Evolutionary conservation across 2,329 filamentous ascomycete species (phyloP).

Genomic region (Colletotrichum gloeosporioides): DNA sequence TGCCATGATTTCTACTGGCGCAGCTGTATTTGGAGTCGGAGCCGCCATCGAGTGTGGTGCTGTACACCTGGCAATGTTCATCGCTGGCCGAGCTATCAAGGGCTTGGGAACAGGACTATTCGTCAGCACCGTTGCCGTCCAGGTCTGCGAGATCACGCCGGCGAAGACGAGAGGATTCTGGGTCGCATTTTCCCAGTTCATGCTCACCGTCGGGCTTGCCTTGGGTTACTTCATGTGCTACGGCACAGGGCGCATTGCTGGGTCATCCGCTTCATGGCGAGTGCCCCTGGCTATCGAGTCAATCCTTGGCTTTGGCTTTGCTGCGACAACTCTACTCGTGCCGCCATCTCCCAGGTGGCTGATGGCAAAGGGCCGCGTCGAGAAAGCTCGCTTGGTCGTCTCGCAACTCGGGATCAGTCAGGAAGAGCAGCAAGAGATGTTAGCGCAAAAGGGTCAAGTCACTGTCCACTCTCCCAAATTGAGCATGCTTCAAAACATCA

Average conservation of each 20-base stretch:
- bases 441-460: not conserved
- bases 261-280: constrained; percentile 59
- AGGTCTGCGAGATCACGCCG: constrained; percentile 66
- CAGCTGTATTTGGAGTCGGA: constrained; percentile 56
- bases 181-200: constrained; percentile 57
- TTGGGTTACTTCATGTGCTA: constrained; percentile 67
- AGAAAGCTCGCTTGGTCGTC: constrained; percentile 42
- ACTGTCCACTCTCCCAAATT: constrained; percentile 30
- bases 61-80: constrained; percentile 52
- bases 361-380: constrained; percentile 42
- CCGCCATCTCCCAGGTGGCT: constrained; percentile 64
- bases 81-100: constrained; percentile 58
- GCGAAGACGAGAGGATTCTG: constrained; percentile 53
- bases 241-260: constrained; percentile 50
- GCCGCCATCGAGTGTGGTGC: constrained; percentile 44
- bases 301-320: constrained; percentile 35
- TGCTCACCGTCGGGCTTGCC: constrained; percentile 55
- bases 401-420: not conserved
- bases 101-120: constrained; percentile 64
- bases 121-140: constrained; percentile 54
- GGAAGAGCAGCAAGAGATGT: not conserved
- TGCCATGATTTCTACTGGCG: constrained; percentile 54
- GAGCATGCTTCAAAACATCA: constrained; percentile 29
- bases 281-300: constrained; percentile 52
- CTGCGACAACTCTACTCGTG: constrained; percentile 35